These are phyloP conservation scores for Avena atlantica DNA, from an alignment of 176 grass and related monocot species.

Conservation along the genomic window DNA sequence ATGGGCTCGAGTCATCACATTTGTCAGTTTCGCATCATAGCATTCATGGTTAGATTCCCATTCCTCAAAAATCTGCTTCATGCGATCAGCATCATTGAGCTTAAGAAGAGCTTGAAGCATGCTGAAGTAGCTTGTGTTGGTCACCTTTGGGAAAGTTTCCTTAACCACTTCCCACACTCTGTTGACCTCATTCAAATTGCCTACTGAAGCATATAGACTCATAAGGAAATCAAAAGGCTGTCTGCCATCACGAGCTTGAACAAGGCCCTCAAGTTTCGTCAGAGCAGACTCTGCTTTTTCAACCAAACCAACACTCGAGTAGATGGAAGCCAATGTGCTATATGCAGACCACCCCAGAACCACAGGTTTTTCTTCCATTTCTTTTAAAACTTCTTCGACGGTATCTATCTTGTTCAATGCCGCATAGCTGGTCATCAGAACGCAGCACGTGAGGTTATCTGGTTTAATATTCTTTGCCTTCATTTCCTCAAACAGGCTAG, in stretches of 20 bases:
- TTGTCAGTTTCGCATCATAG: conserved; percentile 65
- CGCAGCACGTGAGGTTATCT: conserved; percentile 63
- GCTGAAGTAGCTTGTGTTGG: conserved; percentile 65
- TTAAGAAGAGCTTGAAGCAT: conserved; percentile 76
- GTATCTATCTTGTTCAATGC: conserved; percentile 57
- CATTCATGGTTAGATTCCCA: conserved; percentile 63
- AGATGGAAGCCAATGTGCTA: conserved; percentile 74
- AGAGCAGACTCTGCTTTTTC: conserved; percentile 70
- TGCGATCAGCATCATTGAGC: conserved; percentile 56
- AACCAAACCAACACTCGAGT: conserved; percentile 57
- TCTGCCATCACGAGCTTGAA: conserved; percentile 39
- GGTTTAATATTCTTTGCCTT: conserved; percentile 69
- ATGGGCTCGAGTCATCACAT: conserved; percentile 63
- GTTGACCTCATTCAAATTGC: conserved; percentile 65
- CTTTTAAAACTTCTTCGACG: conserved; percentile 70
- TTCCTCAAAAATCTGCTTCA: conserved; percentile 68
- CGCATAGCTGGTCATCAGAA: conserved; percentile 72
- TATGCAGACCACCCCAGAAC: conserved; percentile 60
- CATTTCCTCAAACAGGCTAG: conserved; percentile 62
- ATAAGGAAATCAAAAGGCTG: conserved; percentile 69
- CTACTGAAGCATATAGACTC: conserved; percentile 59
- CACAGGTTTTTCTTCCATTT: conserved; percentile 54
- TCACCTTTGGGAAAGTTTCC: conserved; percentile 52
- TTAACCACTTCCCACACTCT: conserved; percentile 68
- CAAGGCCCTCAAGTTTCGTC: conserved; percentile 70